Evolutionary conservation across 2,329 filamentous ascomycete species (phyloP).

Genomic region (Colletotrichum sp.): DNA sequence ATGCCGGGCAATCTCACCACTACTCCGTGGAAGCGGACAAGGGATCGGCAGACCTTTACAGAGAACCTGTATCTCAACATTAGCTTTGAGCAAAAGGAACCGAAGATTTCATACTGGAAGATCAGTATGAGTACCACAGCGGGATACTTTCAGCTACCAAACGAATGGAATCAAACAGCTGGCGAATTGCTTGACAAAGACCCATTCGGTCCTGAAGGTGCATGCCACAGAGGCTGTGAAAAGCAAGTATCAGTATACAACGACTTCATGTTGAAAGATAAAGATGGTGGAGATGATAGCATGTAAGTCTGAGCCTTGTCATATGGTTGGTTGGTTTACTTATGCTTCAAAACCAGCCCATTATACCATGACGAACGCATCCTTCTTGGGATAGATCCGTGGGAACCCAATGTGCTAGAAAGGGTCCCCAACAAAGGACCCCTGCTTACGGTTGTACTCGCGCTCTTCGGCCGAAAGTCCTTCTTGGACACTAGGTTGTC

Average conservation of each 20-base stretch:
- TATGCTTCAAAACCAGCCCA: not conserved
- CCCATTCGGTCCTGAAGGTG: not conserved
- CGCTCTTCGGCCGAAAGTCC: not conserved
- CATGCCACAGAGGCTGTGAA: not conserved
- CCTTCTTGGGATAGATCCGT: not conserved
- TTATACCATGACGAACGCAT: not conserved
- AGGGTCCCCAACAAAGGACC: not conserved
- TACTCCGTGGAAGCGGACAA: not conserved
- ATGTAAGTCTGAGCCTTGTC: not conserved
- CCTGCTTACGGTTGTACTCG: not conserved
- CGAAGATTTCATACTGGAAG: not conserved
- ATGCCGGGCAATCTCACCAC: not conserved
- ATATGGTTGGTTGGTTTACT: not conserved
- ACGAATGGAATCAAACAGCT: not conserved
- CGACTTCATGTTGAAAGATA: not conserved
- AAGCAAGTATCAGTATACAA: not conserved
- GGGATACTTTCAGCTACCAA: not conserved
- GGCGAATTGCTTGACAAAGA: not conserved
- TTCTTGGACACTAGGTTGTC: not conserved
- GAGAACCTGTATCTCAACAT: not conserved
- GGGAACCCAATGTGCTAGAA: not conserved
- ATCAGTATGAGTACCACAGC: not conserved
- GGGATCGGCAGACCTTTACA: not conserved
- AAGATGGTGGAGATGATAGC: not conserved
- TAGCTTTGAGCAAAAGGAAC: not conserved